Evolutionary conservation across 108 stramenopile species (phyloP), one percentile per base, ranked within the genome.

Genomic region (Schizochytrium sp.): DNA sequence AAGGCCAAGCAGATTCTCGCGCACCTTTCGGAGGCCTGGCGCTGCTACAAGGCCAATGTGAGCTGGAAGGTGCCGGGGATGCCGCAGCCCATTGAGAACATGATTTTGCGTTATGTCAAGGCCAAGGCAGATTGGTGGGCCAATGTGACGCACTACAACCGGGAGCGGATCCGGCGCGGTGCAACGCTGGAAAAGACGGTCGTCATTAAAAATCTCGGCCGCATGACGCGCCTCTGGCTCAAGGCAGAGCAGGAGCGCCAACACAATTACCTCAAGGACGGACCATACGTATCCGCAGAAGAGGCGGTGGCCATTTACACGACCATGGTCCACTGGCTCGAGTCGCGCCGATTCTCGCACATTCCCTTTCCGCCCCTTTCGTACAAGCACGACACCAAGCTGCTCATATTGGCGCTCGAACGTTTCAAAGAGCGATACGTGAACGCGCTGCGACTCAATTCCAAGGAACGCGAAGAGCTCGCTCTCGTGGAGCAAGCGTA

Each of bases 351-450:
- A 91, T 99, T 99, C 93, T 95, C 96, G 44, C 99, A 98, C 87
- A 99, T 99, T 90, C 98, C 98, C 19, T 99, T 99, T 89, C 98
- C 98, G 28, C 99, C 99, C 5, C 92, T 99, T 60, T 97, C 97
- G 12, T 99, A 99, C 97, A 99, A 99, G 92, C 98, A 99, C 91
- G 99, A 99, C 93, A 99, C 99, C 8, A 99, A 99, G 93, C 96
- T 99, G 59, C 93, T 99, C 55, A 99, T 99, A 89, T 95, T 99
- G 71, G 98, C 98, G 47, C 94, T 99, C 45, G 99, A 99, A 93
- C 94, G 99, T 29, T 94, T 99, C 76, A 99, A 99, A 93, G 99
- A 99, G 92, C 95, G 94, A 58, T 99, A 97, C 93, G 96, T 96
- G 28, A 89, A 97, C 43, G 96, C 97, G 88, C 95, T 94, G 44